A percentile compares a stretch with the other conserved stretches of the same genome.
Evolutionary conservation across 192 early-diverging fungal genomes (phyloP).

Genomic region (Entomortierella parvispora): DNA sequence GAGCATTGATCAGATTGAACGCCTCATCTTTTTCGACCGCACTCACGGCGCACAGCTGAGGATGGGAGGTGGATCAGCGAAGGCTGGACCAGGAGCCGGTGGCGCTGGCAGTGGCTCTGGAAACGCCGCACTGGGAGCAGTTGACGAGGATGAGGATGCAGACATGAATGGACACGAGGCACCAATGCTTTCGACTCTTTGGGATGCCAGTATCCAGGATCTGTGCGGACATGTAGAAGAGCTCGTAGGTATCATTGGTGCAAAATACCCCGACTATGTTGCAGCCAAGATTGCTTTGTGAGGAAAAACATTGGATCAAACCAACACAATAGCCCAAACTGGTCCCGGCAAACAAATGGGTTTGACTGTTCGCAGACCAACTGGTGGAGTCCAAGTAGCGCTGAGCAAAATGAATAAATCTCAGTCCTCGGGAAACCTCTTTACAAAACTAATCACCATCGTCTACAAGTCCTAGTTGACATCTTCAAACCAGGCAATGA

Average conservation of each 20-base stretch:
- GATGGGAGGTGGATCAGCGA: slow-evolving; percentile 17
- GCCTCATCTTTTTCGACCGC: slow-evolving; percentile 85
- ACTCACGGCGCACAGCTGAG: slow-evolving; percentile 52
- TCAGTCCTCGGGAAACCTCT: no score
- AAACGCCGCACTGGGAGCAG: slow-evolving; percentile 21
- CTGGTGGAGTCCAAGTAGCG: no score
- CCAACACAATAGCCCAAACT: no score
- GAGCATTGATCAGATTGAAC: slow-evolving; percentile 92
- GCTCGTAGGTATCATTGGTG: slow-evolving; percentile 59
- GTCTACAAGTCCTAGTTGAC: no score
- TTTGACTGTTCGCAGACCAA: no score
- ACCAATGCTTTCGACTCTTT: slow-evolving; percentile 57
- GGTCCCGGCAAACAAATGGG: no score
- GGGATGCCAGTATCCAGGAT: slow-evolving; percentile 67
- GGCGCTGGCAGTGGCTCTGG: slow-evolving; percentile 25
- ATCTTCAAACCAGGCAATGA: no score
- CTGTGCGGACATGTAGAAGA: slow-evolving; percentile 70
- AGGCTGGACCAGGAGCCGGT: slow-evolving; percentile 37
- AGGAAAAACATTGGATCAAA: no score
- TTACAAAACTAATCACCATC: no score
- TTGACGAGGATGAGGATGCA: slow-evolving; percentile 40
- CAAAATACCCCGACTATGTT: slow-evolving; percentile 59
- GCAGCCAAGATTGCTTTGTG: slow-evolving; percentile 33
- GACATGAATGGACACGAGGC: slow-evolving; percentile 41
- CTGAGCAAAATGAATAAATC: no score